Evolutionary conservation across 805 yeast species (phyloP), one percentile per base, ranked within the genome.

Genomic region (Sugiyamaella americana): DNA sequence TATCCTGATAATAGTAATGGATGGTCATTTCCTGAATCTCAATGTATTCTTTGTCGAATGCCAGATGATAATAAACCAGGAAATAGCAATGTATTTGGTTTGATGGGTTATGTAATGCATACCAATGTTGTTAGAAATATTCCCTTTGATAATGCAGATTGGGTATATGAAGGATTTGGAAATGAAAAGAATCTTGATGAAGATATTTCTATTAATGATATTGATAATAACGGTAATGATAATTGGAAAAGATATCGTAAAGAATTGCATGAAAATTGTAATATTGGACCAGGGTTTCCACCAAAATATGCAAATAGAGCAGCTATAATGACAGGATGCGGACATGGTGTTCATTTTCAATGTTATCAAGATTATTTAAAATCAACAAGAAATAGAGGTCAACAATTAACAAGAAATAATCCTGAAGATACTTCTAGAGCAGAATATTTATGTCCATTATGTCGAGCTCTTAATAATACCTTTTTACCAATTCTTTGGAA

Each of bases 271-370:
- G 63, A 69, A 0, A 60, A 65, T 2, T 54, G 64, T 35, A 76
- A 76, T 0, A 63, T 82, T 51, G 95, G 95, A 0, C 91, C 88
- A 0, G 89, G 91, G 0, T 87, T 83, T 54, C 78, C 80, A 2
- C 44, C 35, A 10, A 22, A 51, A 3, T 58, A 49, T 13, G 51
- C 52, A 26, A 50, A 41, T 30, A 48, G 44, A 37, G 52, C 51
- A 48, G 64, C 52, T 47, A 65, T 84, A 1, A 70, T 82, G 2
- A 75, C 79, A 50, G 82, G 95, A 43, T 91, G 98, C 68, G 95
- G 96, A 1, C 98, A 91, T 65, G 94, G 95, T 1, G 83, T 91
- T 81, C 98, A 91, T 63, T 79, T 76, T 51, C 71, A 76, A 16
- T 91, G 98, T 60, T 83, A 82, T 57, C 16, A 26, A 29, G 79